Evolutionary conservation across 352 stramenopile genomes (phyloP), one percentile per base, ranked within the genome.

Genomic region (Discostella stelligera): DNA sequence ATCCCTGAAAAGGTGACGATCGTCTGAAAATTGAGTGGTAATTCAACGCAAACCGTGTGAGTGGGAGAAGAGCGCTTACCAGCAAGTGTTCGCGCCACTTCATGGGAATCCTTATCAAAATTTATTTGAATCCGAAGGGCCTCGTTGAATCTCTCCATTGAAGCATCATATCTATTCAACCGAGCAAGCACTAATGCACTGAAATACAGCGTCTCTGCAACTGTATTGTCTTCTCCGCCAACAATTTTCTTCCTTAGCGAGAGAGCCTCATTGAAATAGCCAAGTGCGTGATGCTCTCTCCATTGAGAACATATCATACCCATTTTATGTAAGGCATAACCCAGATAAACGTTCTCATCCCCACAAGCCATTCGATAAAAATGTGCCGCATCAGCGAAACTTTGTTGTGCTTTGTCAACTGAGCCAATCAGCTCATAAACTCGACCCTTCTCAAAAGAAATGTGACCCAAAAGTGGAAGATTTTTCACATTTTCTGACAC

Each of bases 141-240:
- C 37, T 83, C 79, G 11, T 86, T 69, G 66, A 78, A 86, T 61
- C 74, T 77, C 61, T 86, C 74, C 74, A 86, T 83, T 2, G 79
- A 78, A 41, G 66, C 69, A 69, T 86, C 74, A 50, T 86, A 86
- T 20, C 71, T 65, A 71, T 78, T 71, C 13, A 82, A 60, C 32
- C 68, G 56, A 39, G 81, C 66, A 66, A 83, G 67, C 7, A 88
- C 71, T 49, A 71, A 61, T 61, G 77, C 81, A 60, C 71, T 80
- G 49, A 25, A 70, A 32, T 76, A 83, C 9, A 86, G 66, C 9
- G 79, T 74, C 5, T 86, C 73, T 32, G 77, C 77, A 68, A 83
- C 65, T 68, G 69, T 67, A n/a, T 27, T 52, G 56, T 83, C 53
- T 59, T 86, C 82, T 65, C 59, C 69, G 60, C 79, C 79, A 14